Evolutionary conservation across 345 rosid species (phyloP).

Genomic region (Syzygium oleosum): DNA sequence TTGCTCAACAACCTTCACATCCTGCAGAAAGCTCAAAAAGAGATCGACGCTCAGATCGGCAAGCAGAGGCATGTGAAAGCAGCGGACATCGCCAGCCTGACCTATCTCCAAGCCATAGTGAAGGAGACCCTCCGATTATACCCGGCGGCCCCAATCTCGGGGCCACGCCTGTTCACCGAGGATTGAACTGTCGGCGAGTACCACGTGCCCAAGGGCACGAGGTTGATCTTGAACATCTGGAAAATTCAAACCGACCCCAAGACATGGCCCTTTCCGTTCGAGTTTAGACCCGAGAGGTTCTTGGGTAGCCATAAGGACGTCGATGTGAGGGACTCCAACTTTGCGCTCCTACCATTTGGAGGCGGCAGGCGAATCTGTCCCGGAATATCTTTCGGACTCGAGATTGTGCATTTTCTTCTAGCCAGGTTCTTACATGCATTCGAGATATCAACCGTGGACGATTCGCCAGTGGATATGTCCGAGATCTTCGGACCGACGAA

Average conservation of each 20-base stretch:
- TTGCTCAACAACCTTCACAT: slow-evolving; percentile 5
- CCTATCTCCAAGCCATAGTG: slow-evolving; percentile 25
- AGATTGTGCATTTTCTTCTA: slow-evolving; percentile 11
- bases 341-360: slow-evolving; percentile 35
- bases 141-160: slow-evolving; percentile 22
- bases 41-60: slow-evolving; percentile 1
- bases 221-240: slow-evolving; percentile 20
- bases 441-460: not conserved
- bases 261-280: slow-evolving; percentile 21
- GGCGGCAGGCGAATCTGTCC: slow-evolving; percentile 34
- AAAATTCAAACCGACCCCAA: slow-evolving; percentile 22
- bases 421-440: slow-evolving; percentile 26
- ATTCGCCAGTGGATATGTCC: slow-evolving; percentile 8
- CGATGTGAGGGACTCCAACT: slow-evolving; percentile 23
- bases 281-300: slow-evolving; percentile 34
- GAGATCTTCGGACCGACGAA: slow-evolving; percentile 3
- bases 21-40: slow-evolving; percentile 4
- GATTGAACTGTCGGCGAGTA: slow-evolving; percentile 18
- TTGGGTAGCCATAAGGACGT: slow-evolving; percentile 13
- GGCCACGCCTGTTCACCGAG: slow-evolving; percentile 11
- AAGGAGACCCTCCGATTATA: slow-evolving; percentile 29
- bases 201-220: slow-evolving; percentile 18
- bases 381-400: slow-evolving; percentile 11
- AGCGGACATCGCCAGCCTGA: slow-evolving; percentile 16
- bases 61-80: slow-evolving; percentile 2